phyloP scores from a whole-genome alignment of 768 basidiomycete species.

The Mycena maculata region DNA sequence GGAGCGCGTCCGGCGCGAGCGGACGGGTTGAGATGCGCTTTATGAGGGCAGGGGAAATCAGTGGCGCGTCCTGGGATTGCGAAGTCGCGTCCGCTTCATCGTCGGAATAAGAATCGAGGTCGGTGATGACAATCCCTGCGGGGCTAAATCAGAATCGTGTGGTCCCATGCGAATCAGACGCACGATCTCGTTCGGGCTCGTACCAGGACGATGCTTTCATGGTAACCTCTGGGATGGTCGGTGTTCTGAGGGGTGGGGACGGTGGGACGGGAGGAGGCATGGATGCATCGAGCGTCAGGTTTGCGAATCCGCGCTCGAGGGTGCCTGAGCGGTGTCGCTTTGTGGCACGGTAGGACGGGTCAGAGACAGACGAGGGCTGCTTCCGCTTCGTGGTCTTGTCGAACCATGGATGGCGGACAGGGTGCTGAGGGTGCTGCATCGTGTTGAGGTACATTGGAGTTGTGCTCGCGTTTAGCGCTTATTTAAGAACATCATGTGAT shows the following conservation, averaged over 20 bases:
- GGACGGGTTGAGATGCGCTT: conserved; percentile 54
- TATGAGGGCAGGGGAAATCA: conserved; percentile 59
- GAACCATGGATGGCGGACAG: conserved; percentile 31
- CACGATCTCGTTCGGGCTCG: conserved; percentile 77
- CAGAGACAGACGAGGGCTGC: not conserved
- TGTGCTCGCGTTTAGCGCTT: not conserved
- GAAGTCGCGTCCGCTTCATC: conserved; percentile 57
- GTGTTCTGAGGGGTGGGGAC: conserved; percentile 23
- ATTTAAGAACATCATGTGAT: conserved; percentile 10
- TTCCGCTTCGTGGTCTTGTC: conserved; percentile 24
- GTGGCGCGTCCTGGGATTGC: conserved; percentile 41
- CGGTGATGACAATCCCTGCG: conserved; percentile 74
- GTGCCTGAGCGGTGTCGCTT: conserved; percentile 61
- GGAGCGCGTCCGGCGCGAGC: conserved; percentile 32
- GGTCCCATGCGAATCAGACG: conserved; percentile 41
- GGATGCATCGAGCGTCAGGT: conserved; percentile 52
- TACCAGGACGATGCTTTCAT: conserved; percentile 78
- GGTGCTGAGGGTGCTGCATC: conserved; percentile 2
- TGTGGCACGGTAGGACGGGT: conserved; percentile 36
- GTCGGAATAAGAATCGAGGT: conserved; percentile 63
- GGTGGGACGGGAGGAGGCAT: conserved; percentile 28
- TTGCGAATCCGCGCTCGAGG: conserved; percentile 69
- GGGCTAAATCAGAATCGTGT: conserved; percentile 18
- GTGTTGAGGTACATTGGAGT: conserved; percentile 12
- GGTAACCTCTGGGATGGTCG: conserved; percentile 58